phyloP scores from a whole-genome alignment of 2,329 filamentous ascomycete genomes.

The Cladosporium sp. region DNA sequence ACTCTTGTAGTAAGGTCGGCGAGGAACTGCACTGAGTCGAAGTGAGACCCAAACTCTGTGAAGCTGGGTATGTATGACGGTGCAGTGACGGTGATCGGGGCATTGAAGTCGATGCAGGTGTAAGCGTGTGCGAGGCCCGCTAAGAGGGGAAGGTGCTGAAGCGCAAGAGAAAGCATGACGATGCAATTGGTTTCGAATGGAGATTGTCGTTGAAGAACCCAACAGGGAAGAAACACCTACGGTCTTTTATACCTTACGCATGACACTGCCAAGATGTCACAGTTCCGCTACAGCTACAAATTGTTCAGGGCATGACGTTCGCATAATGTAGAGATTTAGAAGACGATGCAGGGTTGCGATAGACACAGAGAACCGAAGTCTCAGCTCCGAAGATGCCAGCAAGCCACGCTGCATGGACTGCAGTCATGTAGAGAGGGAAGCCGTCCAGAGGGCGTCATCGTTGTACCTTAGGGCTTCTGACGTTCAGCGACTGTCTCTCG shows the following conservation, averaged over 20 bases:
- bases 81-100: conserved; percentile 22
- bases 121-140: conserved; percentile 8
- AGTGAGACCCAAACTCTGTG: conserved; percentile 25
- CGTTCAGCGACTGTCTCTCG: background rate
- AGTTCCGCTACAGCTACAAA: background rate
- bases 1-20: conserved; percentile 19
- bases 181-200: background rate
- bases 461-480: background rate
- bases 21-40: conserved; percentile 24
- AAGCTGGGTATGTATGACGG: conserved; percentile 22
- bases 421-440: background rate
- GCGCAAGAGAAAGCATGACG: background rate
- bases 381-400: background rate
- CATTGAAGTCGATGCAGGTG: conserved; percentile 22
- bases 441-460: background rate
- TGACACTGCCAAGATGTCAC: background rate
- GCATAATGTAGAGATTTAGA: background rate
- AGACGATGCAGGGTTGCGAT: background rate
- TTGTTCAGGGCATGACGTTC: background rate
- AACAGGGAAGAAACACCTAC: too few species aligned
- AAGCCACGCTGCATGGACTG: background rate
- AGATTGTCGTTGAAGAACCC: background rate
- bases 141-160: background rate
- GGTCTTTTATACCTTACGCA: background rate
- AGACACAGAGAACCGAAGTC: background rate